Conservation (phyloP, 805 yeast genomes). For the Yamadazyma takamatsuzukensis region DNA sequence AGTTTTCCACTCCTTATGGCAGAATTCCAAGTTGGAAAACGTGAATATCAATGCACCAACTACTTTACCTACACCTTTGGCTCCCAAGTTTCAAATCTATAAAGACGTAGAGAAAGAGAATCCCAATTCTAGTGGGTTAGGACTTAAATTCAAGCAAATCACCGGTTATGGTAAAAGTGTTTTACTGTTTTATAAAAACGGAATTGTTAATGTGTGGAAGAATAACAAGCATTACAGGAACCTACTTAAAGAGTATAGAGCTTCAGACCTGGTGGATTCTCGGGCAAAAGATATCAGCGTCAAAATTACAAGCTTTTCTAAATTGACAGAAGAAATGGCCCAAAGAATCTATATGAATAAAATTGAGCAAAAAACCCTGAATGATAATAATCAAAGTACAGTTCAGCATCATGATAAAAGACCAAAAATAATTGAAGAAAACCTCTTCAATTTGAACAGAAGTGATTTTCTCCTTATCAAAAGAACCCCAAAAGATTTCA, state of each 20-base stretch:
- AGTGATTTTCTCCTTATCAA: constrained; percentile 47
- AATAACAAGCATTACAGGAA: constrained; percentile 25
- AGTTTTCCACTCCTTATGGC: constrained; percentile 10
- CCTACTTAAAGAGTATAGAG: constrained; percentile 17
- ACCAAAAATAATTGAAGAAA: constrained; percentile 6
- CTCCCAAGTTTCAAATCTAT: constrained; percentile 24
- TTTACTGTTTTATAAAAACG: constrained; percentile 53
- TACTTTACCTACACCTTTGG: constrained; percentile 28
- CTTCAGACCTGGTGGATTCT: constrained; percentile 16
- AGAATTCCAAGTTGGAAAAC: not conserved
- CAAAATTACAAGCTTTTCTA: constrained; percentile 29
- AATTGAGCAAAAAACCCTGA: constrained; percentile 31
- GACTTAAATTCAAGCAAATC: constrained; percentile 35
- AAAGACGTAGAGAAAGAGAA: constrained; percentile 19
- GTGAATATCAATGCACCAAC: constrained; percentile 22
- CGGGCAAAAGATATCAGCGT: constrained; percentile 23
- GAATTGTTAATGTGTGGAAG: constrained; percentile 53
- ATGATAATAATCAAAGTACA: constrained; percentile 6
- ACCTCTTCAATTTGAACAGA: constrained; percentile 41
- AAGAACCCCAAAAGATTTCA: constrained; percentile 48
- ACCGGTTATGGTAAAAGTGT: constrained; percentile 42
- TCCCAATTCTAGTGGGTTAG: constrained; percentile 12
- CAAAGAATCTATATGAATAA: constrained; percentile 32
- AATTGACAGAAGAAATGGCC: constrained; percentile 32
- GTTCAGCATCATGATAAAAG: constrained; percentile 2